These are phyloP conservation scores for Polyplosphaeria fusca DNA, from an alignment of 495 filamentous ascomycete genomes.

Conservation along the genomic window DNA sequence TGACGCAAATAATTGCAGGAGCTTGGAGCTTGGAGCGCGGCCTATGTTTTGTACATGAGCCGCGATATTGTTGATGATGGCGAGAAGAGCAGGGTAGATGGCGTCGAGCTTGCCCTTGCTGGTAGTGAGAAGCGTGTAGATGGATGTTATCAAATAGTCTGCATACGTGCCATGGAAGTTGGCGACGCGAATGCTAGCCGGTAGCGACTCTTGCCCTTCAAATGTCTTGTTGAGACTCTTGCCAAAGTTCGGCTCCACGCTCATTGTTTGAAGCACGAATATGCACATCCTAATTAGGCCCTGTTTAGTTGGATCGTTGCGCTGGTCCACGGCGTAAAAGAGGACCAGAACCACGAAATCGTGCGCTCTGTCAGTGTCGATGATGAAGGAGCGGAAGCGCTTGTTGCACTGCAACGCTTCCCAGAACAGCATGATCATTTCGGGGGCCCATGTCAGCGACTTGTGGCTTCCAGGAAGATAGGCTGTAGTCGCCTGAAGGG, in stretches of 20 bases:
- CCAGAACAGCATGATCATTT: conserved; percentile 98
- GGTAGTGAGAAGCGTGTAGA: conserved; percentile 85
- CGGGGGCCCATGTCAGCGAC: conserved; percentile 81
- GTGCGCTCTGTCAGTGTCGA: conserved; percentile 88
- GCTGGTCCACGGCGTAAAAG: conserved; percentile 89
- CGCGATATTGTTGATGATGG: conserved; percentile 89
- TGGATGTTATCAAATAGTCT: conserved; percentile 91
- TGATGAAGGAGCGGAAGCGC: conserved; percentile 92
- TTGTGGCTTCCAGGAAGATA: conserved; percentile 87
- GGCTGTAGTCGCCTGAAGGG: conserved; percentile 78
- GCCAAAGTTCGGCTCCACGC: conserved; percentile 88
- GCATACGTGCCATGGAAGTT: conserved; percentile 90
- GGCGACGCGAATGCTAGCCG: conserved; percentile 70
- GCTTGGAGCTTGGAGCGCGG: conserved; percentile 69
- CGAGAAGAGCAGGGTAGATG: conserved; percentile 87
- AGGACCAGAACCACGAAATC: conserved; percentile 89
- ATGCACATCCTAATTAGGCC: conserved; percentile 94
- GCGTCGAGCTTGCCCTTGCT: conserved; percentile 89
- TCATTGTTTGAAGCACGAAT: conserved; percentile 92
- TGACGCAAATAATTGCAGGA: conserved; percentile 84
- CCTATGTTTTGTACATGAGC: conserved; percentile 76
- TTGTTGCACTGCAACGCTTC: conserved; percentile 97
- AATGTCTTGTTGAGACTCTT: conserved; percentile 86
- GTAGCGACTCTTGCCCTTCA: conserved; percentile 83
- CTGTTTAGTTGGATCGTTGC: conserved; percentile 79